Base-by-base conservation (phyloP, 306 rosid genomes). In the Glycyrrhiza uralensis region DNA sequence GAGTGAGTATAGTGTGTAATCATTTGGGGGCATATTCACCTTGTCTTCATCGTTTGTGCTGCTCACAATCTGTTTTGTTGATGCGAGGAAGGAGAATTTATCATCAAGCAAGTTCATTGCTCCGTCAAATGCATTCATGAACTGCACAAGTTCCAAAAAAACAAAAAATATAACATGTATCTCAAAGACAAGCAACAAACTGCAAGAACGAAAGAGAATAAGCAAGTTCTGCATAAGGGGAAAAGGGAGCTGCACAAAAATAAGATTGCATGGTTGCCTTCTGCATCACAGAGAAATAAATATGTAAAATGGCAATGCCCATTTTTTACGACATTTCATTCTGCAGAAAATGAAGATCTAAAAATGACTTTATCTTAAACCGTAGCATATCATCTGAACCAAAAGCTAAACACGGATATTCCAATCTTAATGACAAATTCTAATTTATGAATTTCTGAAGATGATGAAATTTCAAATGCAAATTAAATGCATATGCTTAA, bases 91-190 rank as follows among this genome's bases (percentile, higher is more conserved):
- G 39, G 88, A 76, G 69, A 83, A 91, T 69, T 85, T 81, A 71
- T 91, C 94, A 75, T 93, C 98, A 57, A 93, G 97, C 71, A 86
- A 77, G 83, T 93, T 89, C 96, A 93, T 93, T 75, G 92, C 96
- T 68, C 83, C 79, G 87, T 93, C 96, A 83, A 93, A 93, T 47
- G 92, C 94, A 76, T 93, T 89, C 96, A 93, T 76, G 84, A 89
- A 86, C 98, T 93, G 91, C 72, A 83, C 79, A 81, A 58, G 62
- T 79, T 74, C 74, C 69, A 71, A 66, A 80, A 10, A 63, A n/a
- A n/a, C n/a, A 9, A 69, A 50, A 60, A 79, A 26, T 19, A 57
- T 50, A 18, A 51, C 13, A 41, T 29, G 32, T 19, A 63, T 59
- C 38, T 50, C 12, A 68, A 54, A 47, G 46, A 64, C 32, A 72